Evolutionary conservation across 306 rosid species (phyloP).

Genomic region (Citrullus mucosospermus): DNA sequence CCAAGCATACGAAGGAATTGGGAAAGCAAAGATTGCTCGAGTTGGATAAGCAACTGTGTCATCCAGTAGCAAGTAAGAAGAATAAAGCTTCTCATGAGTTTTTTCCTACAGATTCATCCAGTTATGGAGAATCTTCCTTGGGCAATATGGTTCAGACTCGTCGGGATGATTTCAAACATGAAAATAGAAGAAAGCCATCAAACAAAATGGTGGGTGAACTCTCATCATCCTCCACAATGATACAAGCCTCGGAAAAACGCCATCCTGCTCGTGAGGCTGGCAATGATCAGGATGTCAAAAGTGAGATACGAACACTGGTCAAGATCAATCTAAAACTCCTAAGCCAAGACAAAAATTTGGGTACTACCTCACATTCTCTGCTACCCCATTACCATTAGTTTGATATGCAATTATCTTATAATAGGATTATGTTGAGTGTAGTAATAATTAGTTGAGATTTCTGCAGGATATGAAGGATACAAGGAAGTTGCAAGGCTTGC

Average conservation of each 20-base stretch:
- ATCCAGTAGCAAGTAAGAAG: conserved; percentile 17
- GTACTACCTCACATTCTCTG: conserved; percentile 14
- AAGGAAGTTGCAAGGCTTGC: conserved; percentile 54
- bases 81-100: conserved; percentile 11
- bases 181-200: conserved; percentile 5
- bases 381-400: background rate
- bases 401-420: background rate
- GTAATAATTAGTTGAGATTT: background rate
- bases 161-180: conserved; percentile 10
- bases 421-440: background rate
- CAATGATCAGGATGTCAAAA: conserved; percentile 33
- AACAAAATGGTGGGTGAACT: conserved; percentile 7
- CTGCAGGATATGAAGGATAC: conserved; percentile 38
- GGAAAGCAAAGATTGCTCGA: conserved; percentile 3
- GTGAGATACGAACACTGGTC: conserved; percentile 60
- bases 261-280: conserved; percentile 7
- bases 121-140: conserved; percentile 14
- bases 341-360: conserved; percentile 35
- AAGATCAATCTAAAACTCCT: conserved; percentile 60
- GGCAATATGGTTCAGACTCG: conserved; percentile 1
- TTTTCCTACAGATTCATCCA: conserved; percentile 14
- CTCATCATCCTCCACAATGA: conserved; percentile 12
- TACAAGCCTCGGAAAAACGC: conserved; percentile 11
- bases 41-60: conserved; percentile 17
- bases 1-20: conserved; percentile 14